phyloP scores from a whole-genome alignment of 1,284 basidiomycete species.

The Ustilago nuda region DNA sequence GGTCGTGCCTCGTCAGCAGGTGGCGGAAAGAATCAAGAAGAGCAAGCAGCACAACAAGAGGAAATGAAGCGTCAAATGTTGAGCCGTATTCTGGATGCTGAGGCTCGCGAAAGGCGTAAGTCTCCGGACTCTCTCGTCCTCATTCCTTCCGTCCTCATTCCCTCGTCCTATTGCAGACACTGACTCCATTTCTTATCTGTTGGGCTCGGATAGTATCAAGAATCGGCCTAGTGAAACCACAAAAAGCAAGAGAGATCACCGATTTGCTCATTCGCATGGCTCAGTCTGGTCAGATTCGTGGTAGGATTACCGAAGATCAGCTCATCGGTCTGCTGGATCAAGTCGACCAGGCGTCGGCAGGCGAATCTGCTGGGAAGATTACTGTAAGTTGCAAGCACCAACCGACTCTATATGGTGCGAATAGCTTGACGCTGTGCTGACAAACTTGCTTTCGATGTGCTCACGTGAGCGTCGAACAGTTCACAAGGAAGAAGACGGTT shows the following conservation, averaged over 20 bases:
- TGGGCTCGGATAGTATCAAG: conserved; percentile 77
- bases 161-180: background rate
- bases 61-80: conserved; percentile 77
- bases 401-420: too few relatives aligned
- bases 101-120: conserved; percentile 90
- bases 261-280: conserved; percentile 88
- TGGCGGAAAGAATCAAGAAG: conserved; percentile 69
- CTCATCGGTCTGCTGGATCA: conserved; percentile 92
- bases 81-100: conserved; percentile 85
- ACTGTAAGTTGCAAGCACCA: conserved; percentile 53
- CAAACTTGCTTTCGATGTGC: background rate
- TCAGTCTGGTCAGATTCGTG: conserved; percentile 88
- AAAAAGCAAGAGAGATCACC: conserved; percentile 87
- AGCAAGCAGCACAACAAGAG: conserved; percentile 68
- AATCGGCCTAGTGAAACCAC: conserved; percentile 90
- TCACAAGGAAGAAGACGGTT: conserved; percentile 52
- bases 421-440: too few relatives aligned
- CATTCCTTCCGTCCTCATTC: background rate
- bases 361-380: conserved; percentile 56
- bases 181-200: background rate
- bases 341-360: conserved; percentile 72
- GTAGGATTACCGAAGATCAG: conserved; percentile 86
- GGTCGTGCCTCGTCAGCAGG: conserved; percentile 63
- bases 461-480: conserved; percentile 13
- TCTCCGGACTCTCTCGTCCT: conserved; percentile 38